These are phyloP conservation scores for Zygotorulaspora sp. DNA, from an alignment of 805 yeast genomes.

Conservation along the genomic window DNA sequence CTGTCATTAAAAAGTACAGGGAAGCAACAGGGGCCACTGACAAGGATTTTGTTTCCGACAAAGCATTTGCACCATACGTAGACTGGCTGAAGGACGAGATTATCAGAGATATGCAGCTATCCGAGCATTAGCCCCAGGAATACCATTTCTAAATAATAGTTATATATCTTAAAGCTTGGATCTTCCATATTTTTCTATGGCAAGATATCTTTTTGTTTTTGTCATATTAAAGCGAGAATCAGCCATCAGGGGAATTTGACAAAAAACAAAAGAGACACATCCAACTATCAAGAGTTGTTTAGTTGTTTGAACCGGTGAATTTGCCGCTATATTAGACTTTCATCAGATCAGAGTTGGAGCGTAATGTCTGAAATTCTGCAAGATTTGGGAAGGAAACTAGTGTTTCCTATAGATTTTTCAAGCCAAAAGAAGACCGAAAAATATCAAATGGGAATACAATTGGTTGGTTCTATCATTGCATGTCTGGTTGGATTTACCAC, in stretches of 20 bases:
- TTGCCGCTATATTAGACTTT: no score
- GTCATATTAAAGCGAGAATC: no score
- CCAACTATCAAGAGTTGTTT: neutral
- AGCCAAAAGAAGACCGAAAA: constrained; percentile 26
- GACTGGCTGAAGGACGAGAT: constrained; percentile 26
- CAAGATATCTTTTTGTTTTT: no score
- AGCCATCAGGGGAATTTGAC: no score
- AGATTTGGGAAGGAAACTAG: constrained; percentile 25
- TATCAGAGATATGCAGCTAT: neutral
- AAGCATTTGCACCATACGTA: constrained; percentile 16
- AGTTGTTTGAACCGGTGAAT: neutral
- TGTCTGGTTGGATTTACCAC: constrained; percentile 45
- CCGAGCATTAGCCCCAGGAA: no score
- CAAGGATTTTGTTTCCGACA: constrained; percentile 14
- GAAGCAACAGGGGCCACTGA: constrained; percentile 8
- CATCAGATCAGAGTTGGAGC: no score
- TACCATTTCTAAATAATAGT: no score
- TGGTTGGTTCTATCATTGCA: constrained; percentile 35
- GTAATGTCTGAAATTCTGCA: constrained; percentile 34
- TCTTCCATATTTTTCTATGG: no score
- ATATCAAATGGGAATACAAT: constrained; percentile 16
- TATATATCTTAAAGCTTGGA: no score
- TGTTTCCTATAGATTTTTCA: constrained; percentile 35
- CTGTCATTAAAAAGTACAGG: constrained; percentile 13
- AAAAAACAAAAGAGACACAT: no score